These are phyloP conservation scores for Hypsizygus marmoreus DNA, from an alignment of 768 basidiomycete species.

Conservation along the genomic window DNA sequence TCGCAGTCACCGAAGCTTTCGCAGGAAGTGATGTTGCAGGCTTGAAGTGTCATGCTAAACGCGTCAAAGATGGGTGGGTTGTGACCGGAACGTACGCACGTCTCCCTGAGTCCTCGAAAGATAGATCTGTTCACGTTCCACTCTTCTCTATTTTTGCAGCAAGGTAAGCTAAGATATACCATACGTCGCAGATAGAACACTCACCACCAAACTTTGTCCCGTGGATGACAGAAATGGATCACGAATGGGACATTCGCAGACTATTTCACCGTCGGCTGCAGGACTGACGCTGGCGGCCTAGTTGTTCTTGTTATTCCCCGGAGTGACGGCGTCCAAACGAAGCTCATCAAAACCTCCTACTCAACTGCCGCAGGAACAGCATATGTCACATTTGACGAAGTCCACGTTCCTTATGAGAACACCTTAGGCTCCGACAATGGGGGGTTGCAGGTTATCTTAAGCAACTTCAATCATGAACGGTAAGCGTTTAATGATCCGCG, in stretches of 20 bases:
- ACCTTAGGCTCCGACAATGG: conserved; percentile 65
- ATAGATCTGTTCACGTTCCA: too few relatives aligned
- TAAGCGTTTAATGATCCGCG: conserved; percentile 54
- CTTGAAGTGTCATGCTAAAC: conserved; percentile 68
- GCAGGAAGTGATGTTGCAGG: conserved; percentile 78
- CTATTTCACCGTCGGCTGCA: conserved; percentile 67
- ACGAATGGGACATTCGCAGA: conserved; percentile 77
- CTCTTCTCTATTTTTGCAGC: conserved; percentile 5
- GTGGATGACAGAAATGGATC: conserved; percentile 62
- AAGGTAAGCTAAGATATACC: conserved; percentile 57
- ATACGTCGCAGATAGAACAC: not conserved
- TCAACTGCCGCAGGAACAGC: conserved; percentile 66
- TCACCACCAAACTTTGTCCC: not conserved
- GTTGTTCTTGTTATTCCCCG: conserved; percentile 32
- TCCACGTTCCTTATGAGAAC: conserved; percentile 68
- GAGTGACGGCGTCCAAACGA: conserved; percentile 66
- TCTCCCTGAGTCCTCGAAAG: not conserved
- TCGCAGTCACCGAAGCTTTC: conserved; percentile 87
- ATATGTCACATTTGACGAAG: conserved; percentile 58
- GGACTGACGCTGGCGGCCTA: conserved; percentile 45
- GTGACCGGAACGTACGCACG: conserved; percentile 73
- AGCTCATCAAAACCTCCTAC: conserved; percentile 55
- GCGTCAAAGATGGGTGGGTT: conserved; percentile 74
- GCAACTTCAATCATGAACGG: conserved; percentile 93
- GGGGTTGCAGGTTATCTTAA: conserved; percentile 36